Percentiles rank a stretch among this genome's conserved stretches.
Conservation (phyloP, 1,284 basidiomycete species). For the Malassezia japonica region DNA sequence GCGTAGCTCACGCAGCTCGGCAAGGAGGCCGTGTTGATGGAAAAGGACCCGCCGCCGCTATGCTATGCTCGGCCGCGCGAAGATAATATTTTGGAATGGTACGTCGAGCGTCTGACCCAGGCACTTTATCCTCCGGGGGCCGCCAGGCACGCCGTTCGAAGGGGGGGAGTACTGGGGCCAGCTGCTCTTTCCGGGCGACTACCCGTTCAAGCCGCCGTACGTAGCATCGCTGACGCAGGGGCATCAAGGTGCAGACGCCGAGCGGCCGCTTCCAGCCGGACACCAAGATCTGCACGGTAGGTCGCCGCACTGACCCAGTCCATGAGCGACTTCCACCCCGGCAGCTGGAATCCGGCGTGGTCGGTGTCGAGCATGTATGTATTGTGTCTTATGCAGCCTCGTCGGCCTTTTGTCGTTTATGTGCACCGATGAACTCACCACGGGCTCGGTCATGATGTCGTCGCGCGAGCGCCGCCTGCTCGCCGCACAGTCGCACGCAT, state of each 20-base stretch:
- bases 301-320: slow-evolving; percentile 14
- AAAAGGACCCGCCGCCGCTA: slow-evolving; percentile 82
- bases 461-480: slow-evolving; percentile 67
- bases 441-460: slow-evolving; percentile 74
- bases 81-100: slow-evolving; percentile 69
- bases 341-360: slow-evolving; percentile 81
- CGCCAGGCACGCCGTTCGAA: slow-evolving; percentile 80
- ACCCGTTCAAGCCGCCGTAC: slow-evolving; percentile 53
- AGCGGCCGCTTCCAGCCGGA: slow-evolving; percentile 85
- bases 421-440: slow-evolving; percentile 92
- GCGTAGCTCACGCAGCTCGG: slow-evolving; percentile 54
- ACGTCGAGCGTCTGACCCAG: slow-evolving; percentile 47
- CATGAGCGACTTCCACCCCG: slow-evolving; percentile 63
- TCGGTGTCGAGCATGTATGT: slow-evolving; percentile 75
- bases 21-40: slow-evolving; percentile 87
- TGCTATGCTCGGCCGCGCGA: slow-evolving; percentile 87
- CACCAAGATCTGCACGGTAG: slow-evolving; percentile 64
- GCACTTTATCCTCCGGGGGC: slow-evolving; percentile 60
- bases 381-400: slow-evolving; percentile 52
- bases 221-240: slow-evolving; percentile 44
- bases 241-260: slow-evolving; percentile 94
- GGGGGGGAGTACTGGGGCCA: slow-evolving; percentile 80
- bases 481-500: slow-evolving; percentile 69
- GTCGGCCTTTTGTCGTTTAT: slow-evolving; percentile 92
- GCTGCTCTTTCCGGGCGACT: slow-evolving; percentile 62